Evolutionary conservation across 768 basidiomycete genomes (phyloP), one percentile per base, ranked within the genome.

Genomic region (Phylloporus sp.): DNA sequence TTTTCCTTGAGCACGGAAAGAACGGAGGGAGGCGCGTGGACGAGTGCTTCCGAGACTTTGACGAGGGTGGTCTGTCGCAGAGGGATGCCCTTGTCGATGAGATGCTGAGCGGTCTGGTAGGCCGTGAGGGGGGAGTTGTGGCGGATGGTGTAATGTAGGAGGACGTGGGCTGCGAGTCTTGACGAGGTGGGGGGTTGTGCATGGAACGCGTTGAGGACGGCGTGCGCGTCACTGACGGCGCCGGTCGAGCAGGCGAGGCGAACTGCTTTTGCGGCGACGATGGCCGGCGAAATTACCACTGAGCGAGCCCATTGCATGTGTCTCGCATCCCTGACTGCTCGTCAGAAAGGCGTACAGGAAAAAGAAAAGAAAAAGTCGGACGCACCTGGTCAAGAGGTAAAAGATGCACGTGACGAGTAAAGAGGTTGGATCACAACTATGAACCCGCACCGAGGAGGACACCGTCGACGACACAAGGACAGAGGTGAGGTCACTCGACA

Each of bases 91-190:
- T 71, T 65, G 18, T 65, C 57, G 61, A 87, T 77, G 72, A 88
- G 72, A 20, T 69, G 55, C 4, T 75, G 64, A 0, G 80, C 72
- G 6, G 79, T 71, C 23, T 61, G 58, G 24, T 71, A 69, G 0
- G 83, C 85, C 38, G 76, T 72, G 42, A 70, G 59, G 2, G 66
- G 48, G 42, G 75, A 64, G 3, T 81, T 76, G 7, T 66, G 51
- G 40, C 82, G 80, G 18, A 89, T 58, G 31, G 87, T 70, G 24
- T 75, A 72, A 40, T 90, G 87, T 9, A 90, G 53, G 32, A 90
- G 70, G 22, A 72, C 68, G 54, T 90, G 86, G 0, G 79, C 75
- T 15, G 81, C 66, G 4, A 89, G 68, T 18, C 78, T 79, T 3
- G 79, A 75, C 21, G 86, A 76, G 9, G 85, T 65, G 1, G 72